Evolutionary conservation across 148 eudicot genomes (phyloP), one percentile per base, ranked within the genome.

Genomic region (Nyssa sinensis): DNA sequence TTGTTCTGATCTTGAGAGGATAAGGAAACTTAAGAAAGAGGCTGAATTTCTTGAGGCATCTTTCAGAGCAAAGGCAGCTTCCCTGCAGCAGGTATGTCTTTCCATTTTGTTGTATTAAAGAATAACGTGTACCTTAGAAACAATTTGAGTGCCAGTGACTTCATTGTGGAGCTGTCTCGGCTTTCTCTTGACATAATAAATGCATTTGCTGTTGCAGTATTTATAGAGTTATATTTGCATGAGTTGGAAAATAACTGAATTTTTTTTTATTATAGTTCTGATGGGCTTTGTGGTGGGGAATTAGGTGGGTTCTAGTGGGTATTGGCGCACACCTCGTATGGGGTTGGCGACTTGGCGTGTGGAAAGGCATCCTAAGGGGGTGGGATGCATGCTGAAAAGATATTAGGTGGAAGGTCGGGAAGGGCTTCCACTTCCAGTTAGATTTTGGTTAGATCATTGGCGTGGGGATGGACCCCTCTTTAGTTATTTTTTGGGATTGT

Each of bases 21-120:
- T 91, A 23, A 85, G 99, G 81, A 91, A 83, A 78, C 93, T 96
- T 74, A 93, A 96, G 82, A 96, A 96, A 82, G 99, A 96, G 81
- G 97, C 99, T 66, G 99, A 96, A 83, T 96, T 93, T 86, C 95
- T 96, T 70, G 98, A 96, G 86, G 99, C 93, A 31, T 91, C 99
- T 81, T 93, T 96, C 73, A 84, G 99, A 79, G 98, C 99, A 31
- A 96, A 96, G 88, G 91, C 97, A 34, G 97, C 88, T 75, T 93
- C 86, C 66, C 90, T 96, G 75, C 94, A 91, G 79, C 89, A 93
- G 93, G 99, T 96, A 86, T 61, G 60, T 25, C 74, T 60, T 60
- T 31, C 23, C 32, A 34, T 32, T 23, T 71, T 27, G 9, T 71
- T 55, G 6, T 62, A 27, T 53, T 5, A 14, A 3, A 53, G 51